Base-by-base conservation (phyloP, 805 yeast species). In the Komagataella kurtzmanii region DNA sequence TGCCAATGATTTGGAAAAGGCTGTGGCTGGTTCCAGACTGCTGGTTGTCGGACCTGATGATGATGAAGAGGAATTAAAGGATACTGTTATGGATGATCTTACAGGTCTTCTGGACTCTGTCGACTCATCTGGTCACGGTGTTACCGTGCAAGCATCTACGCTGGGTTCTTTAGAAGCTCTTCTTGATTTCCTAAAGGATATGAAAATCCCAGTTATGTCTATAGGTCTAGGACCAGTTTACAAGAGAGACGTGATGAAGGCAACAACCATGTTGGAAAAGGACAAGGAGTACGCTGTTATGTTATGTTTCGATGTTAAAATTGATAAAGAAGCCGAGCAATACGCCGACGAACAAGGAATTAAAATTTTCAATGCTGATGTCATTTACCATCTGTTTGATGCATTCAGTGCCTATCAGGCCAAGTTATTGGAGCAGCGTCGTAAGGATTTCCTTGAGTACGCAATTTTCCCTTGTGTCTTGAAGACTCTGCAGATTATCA, bases 131-230 rank as follows among this genome's bases (percentile, higher is more conserved):
- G 99, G 99, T 63, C 81, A 80, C 65, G 99, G 99, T 80, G 99
- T 93, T 52, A 88, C 89, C 60, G 99, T 93, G 48, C 99, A 93
- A 73, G 97, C 99, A 1, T 89, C 97, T 5, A 93, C 99, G 18
- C 79, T 93, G 64, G 99, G 99, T 77, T 90, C 99, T 46, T 75
- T 93, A 62, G 99, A 93, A 73, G 99, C 99, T 3, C 74, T 93
- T 59, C 77, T 93, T 57, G 98, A 91, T 69, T 93, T 93, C 88
- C 79, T 93, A 67, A 91, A 91, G 71, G 96, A 88, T 62, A 88
- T 90, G 97, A 93, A 93, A 77, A 93, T 93, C 69, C 99, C 99
- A 18, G 99, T 93, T 44, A 89, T 91, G 97, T 86, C 97, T 43
- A 90, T 93, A 64, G 96, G 97, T 51, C 77, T 93, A 65, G 99